Evolutionary conservation across 192 early-diverging fungal species (phyloP), one percentile per base, ranked within the genome.

Genomic region (Umbelopsis sp.): DNA sequence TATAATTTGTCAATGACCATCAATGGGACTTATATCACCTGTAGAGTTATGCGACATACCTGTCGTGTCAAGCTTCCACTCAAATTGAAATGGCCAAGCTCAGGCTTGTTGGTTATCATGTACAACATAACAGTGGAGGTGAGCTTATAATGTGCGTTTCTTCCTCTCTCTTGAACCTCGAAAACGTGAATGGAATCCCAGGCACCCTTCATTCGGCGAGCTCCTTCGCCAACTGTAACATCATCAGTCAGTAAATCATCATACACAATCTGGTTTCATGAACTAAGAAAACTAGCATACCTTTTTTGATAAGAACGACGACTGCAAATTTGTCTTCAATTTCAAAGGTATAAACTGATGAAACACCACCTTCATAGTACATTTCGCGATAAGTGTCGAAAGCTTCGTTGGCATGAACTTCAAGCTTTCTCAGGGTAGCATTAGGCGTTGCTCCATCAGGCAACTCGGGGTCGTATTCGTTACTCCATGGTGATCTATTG

Each of bases 121-220:
- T 96, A 94, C 6, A 99, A 84, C 91, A 98, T 95, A 30, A 99
- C 88, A 4, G 97, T 98, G 37, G 95, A 95, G 8, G 97, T 99
- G 61, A 98, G 85, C 74, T 96, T 96, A 84, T 99, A 99, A 49
- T 91, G 88, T n/a, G 94, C 95, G 53, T 81, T 85, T 37, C 94
- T 91, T 16, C 90, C 89, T 70, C 90, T 88, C 79, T 97, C 93
- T 69, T 89, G 78, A 6, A 93, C 96, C 76, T 96, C 94, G 66
- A 99, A 86, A 6, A 99, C 95, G 70, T 99, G 97, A 75, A 98
- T 97, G 13, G 96, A 98, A 74, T 99, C 97, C 97, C 97, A 99
- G 20, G 94, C 89, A 21, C 96, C 97, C 72, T 94, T 94, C 72
- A 90, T 87, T 35, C 88, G 84, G 64, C 84, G 86, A 4, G 75